Percentiles rank a stretch among this genome's conserved stretches.
phyloP scores from a whole-genome alignment of 768 basidiomycete genomes.

The Stropharia rugosoannulata region DNA sequence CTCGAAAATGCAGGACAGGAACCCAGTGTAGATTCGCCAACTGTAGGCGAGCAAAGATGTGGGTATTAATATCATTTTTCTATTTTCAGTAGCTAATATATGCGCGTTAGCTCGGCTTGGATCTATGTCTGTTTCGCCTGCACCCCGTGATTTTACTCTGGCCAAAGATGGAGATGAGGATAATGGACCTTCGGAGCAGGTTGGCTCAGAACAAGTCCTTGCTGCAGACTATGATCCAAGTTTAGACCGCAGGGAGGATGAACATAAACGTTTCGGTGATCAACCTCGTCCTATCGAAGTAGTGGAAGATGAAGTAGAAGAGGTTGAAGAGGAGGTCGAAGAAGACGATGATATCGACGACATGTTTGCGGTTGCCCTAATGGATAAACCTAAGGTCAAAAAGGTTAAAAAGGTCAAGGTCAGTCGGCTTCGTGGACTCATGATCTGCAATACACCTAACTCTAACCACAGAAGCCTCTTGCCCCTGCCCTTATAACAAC shows the following conservation, averaged over 20 bases:
- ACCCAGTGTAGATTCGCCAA: conserved; percentile 7
- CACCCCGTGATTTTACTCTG: conserved; percentile 60
- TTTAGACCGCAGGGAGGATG: conserved; percentile 82
- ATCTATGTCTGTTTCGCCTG: conserved; percentile 59
- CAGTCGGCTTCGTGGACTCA: conserved; percentile 21
- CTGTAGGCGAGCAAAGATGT: conserved; percentile 11
- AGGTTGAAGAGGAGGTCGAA: conserved; percentile 56
- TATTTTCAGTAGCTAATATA: conserved; percentile 2
- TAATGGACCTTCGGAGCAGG: conserved; percentile 44
- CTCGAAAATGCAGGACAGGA: conserved; percentile 32
- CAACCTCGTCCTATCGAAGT: conserved; percentile 36
- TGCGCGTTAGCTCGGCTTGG: conserved; percentile 42
- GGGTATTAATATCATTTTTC: conserved; percentile 11
- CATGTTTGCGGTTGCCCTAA: conserved; percentile 79
- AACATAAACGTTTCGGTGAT: conserved; percentile 62
- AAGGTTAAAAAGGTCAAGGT: conserved; percentile 56
- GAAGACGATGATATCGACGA: conserved; percentile 88
- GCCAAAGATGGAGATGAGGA: conserved; percentile 63
- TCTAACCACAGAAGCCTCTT: conserved; percentile 36
- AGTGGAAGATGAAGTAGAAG: conserved; percentile 50
- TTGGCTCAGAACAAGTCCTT: conserved; percentile 66
- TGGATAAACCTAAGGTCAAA: conserved; percentile 51
- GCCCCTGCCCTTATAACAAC: conserved; percentile 69
- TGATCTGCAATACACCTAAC: background rate
- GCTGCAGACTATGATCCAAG: conserved; percentile 90